Evolutionary conservation across 768 basidiomycete genomes (phyloP).

Genomic region (Boletus rubropictus): DNA sequence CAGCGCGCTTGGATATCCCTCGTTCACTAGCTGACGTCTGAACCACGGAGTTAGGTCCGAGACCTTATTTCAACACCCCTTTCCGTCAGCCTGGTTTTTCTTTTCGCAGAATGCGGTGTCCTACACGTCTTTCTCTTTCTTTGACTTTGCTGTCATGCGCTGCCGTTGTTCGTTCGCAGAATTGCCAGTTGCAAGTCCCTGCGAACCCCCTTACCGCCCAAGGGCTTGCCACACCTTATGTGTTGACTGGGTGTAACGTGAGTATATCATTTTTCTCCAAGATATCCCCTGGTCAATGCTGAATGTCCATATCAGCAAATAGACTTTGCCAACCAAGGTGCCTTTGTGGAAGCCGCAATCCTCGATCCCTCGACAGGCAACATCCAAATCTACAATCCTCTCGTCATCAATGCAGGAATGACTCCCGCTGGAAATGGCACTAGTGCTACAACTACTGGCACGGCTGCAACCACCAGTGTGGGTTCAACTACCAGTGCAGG

Average conservation of each 20-base stretch:
- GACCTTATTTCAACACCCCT: conserved; percentile 14
- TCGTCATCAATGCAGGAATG: conserved; percentile 29
- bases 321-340: conserved; percentile 22
- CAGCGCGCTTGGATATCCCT: background rate
- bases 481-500: background rate
- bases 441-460: background rate
- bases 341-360: conserved; percentile 27
- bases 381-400: conserved; percentile 26
- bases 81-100: background rate
- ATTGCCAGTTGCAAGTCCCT: conserved; percentile 21
- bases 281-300: background rate
- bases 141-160: conserved; percentile 13
- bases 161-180: conserved; percentile 16
- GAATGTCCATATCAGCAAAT: conserved; percentile 17
- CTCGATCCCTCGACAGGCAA: conserved; percentile 25
- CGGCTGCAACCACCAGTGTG: background rate
- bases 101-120: conserved; percentile 9
- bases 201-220: conserved; percentile 19
- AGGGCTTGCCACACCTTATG: conserved; percentile 26
- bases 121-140: conserved; percentile 6
- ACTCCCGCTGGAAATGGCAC: conserved; percentile 7
- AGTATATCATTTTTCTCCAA: background rate
- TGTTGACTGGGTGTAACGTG: conserved; percentile 27
- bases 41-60: conserved; percentile 13
- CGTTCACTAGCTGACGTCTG: background rate